These are phyloP conservation scores for Camellia oleifera DNA, from an alignment of 179 eudicot genomes.

Conservation along the genomic window DNA sequence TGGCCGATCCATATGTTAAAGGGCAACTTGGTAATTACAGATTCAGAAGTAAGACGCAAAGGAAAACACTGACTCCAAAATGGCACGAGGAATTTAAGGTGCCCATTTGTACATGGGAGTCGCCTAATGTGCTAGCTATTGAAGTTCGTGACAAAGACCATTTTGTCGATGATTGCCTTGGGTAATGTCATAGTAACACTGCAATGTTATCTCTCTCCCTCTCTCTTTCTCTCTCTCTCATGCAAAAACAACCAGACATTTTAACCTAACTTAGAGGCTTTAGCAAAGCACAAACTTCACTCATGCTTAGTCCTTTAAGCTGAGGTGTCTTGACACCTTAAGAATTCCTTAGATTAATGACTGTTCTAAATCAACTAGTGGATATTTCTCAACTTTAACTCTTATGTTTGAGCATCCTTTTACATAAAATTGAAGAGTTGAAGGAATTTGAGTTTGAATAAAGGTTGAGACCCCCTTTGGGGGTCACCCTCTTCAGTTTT, in stretches of 20 bases:
- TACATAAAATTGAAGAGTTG: neutral
- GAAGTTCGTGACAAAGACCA: conserved; percentile 67
- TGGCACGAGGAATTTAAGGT: conserved; percentile 73
- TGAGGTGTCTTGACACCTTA: neutral
- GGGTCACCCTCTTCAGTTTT: too few species aligned
- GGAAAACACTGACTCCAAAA: conserved; percentile 61
- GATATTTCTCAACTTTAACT: neutral
- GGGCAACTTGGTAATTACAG: conserved; percentile 58
- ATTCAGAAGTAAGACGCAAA: conserved; percentile 56
- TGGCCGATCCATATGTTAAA: conserved; percentile 80
- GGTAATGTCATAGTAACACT: conserved; percentile 27
- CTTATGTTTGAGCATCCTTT: neutral
- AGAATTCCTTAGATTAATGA: neutral
- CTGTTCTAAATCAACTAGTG: neutral
- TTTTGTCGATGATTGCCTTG: conserved; percentile 51
- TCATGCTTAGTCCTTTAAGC: neutral
- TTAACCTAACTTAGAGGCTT: neutral
- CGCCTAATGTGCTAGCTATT: conserved; percentile 40
- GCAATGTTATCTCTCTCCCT: neutral
- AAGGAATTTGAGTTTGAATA: neutral
- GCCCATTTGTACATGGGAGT: conserved; percentile 60
- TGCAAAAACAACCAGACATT: neutral
- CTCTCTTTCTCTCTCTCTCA: too few species aligned
- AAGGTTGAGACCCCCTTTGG: too few species aligned
- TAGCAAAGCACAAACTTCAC: neutral